Evolutionary conservation across 2,329 filamentous ascomycete species (phyloP), one percentile per base, ranked within the genome.

Genomic region (Aureobasidium sp.): DNA sequence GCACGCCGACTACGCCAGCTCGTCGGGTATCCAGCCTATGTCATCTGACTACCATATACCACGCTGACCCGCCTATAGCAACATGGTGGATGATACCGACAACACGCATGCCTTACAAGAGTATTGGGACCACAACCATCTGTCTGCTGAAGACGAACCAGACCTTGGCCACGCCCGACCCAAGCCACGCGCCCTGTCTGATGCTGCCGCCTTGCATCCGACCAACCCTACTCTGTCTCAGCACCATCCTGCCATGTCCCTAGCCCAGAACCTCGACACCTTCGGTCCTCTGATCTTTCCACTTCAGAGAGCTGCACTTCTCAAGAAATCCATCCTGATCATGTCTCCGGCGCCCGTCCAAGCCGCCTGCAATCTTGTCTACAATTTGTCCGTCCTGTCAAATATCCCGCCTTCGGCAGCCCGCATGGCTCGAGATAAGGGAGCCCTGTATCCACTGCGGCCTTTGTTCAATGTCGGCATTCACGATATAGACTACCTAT

Each of bases 281-380:
- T 96, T 97, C 71, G 94, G 94, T 0, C 94, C 94, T 1, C 80
- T 99, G 62, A 85, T 97, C 56, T 99, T 97, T 71, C 90, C 94
- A 12, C 83, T 99, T 65, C 89, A 96, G 68, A 86, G 94, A 68
- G 91, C 91, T 48, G 91, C 92, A 8, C 77, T 99, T 55, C 77
- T 96, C 65, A 85, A 93, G 62, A 93, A 94, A 76, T 85, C 94
- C 62, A 93, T 99, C 62, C 76, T 99, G 57, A 87, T 99, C 64
- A 87, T 94, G 29, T 88, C 89, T 20, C 86, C 92, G 72, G 87
- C 92, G 12, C 94, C 94, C 0, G 91, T 99, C 25, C 87, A 92
- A 72, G 80, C 86, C 68, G 84, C 86, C 60, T 97, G 93, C 77
- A 90, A 96, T 74, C 96, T 92, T 93, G 94, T 97, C 65, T 99